Evolutionary conservation across 1,139 yeast species (phyloP).

Genomic region (Candida mesenterica): DNA sequence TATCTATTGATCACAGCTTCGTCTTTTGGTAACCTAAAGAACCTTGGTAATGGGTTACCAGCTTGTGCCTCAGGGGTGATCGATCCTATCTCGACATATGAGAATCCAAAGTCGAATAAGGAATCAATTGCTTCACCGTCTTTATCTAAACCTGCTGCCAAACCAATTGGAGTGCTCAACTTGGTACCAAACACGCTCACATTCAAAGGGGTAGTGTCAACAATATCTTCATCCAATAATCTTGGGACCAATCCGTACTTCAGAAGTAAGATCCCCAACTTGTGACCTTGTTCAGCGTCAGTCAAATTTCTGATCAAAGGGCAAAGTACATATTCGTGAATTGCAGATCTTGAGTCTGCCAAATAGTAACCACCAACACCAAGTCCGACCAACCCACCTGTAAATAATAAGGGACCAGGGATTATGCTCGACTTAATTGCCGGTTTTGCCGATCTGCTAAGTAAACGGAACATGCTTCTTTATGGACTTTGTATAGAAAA

Average conservation of each 20-base stretch:
- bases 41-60: conserved; percentile 89
- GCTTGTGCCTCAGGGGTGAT: conserved; percentile 92
- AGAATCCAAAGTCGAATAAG: conserved; percentile 73
- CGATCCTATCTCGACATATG: conserved; percentile 91
- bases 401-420: conserved; percentile 26
- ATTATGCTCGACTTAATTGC: conserved; percentile 22
- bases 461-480: conserved; percentile 9
- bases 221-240: conserved; percentile 47
- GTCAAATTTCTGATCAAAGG: conserved; percentile 72
- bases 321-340: conserved; percentile 77
- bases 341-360: conserved; percentile 76
- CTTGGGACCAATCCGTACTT: conserved; percentile 69
- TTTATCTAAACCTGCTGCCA: conserved; percentile 96
- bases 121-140: conserved; percentile 93
- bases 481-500: too few relatives aligned
- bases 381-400: conserved; percentile 27
- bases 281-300: conserved; percentile 84
- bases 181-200: conserved; percentile 64
- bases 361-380: conserved; percentile 43
- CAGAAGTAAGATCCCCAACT: conserved; percentile 66
- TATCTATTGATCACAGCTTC: conserved; percentile 91
- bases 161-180: conserved; percentile 77
- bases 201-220: conserved; percentile 51
- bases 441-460: conserved; percentile 5
- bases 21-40: conserved; percentile 81